Percentiles rank a stretch among this genome's conserved stretches.
Conservation (phyloP, 2,329 filamentous ascomycete genomes). For the Lachnellula occidentalis region DNA sequence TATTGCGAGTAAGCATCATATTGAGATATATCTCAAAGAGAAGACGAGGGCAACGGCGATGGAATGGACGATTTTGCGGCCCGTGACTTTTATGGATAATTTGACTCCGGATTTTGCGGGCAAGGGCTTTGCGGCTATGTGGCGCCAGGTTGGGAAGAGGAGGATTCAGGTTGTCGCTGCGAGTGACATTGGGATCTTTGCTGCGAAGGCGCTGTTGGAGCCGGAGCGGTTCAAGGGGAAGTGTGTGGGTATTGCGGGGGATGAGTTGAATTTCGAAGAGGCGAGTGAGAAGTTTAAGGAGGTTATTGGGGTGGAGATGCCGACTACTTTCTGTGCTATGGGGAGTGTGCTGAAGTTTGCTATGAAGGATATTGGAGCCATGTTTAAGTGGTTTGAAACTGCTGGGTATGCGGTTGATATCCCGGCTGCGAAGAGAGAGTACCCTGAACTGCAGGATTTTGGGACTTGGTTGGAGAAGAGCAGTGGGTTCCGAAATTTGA, state of each 20-base stretch:
- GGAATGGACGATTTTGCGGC: constrained; percentile 52
- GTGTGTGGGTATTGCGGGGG: constrained; percentile 39
- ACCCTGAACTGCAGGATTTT: constrained; percentile 40
- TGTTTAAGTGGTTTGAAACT: constrained; percentile 30
- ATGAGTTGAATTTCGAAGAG: constrained; percentile 37
- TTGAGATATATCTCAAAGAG: constrained; percentile 54
- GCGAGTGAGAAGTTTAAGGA: constrained; percentile 29
- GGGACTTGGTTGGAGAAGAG: constrained; percentile 41
- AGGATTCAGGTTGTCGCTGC: constrained; percentile 38
- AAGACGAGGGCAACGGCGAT: constrained; percentile 33
- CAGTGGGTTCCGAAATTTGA: constrained; percentile 15
- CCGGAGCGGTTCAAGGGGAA: constrained; percentile 35
- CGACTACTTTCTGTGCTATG: constrained; percentile 25
- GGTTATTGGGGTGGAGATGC: constrained; percentile 27
- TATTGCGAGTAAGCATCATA: constrained; percentile 55
- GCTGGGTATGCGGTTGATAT: constrained; percentile 33
- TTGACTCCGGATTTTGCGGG: constrained; percentile 23
- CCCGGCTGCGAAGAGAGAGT: constrained; percentile 33
- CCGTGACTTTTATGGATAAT: constrained; percentile 52
- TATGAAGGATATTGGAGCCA: constrained; percentile 24
- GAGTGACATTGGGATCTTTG: constrained; percentile 42
- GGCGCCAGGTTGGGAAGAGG: constrained; percentile 25
- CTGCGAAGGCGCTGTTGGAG: constrained; percentile 37
- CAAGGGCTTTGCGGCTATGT: constrained; percentile 24
- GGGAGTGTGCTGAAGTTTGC: constrained; percentile 20